phyloP scores from a whole-genome alignment of 176 grass and related monocot genomes.

The Carex cristatella region DNA sequence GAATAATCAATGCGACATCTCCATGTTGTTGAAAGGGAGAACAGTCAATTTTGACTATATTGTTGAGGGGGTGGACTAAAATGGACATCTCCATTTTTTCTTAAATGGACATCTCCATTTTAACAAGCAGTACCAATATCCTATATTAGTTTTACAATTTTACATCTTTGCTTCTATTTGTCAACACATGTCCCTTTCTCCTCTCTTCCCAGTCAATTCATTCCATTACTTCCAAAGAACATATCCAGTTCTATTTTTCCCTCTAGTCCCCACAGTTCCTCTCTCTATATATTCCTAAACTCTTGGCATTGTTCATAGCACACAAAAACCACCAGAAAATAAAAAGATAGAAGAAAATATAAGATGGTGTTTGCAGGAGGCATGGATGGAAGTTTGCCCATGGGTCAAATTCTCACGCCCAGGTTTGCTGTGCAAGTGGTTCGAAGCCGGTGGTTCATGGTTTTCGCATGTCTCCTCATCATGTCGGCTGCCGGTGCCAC shows the following conservation, averaged over 20 bases:
- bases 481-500: conserved; percentile 66
- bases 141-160: neutral
- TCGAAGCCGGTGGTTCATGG: conserved; percentile 72
- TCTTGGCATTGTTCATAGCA: neutral
- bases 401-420: conserved; percentile 24
- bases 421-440: conserved; percentile 49
- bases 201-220: neutral
- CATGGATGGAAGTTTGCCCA: conserved; percentile 8
- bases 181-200: conserved; percentile 9
- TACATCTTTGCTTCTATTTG: neutral
- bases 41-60: neutral
- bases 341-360: neutral
- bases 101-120: neutral
- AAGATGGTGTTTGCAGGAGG: conserved; percentile 52
- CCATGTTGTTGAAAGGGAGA: no score
- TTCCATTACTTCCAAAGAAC: neutral
- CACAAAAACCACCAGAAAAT: neutral
- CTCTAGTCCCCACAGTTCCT: neutral
- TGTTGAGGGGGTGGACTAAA: neutral
- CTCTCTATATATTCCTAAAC: neutral
- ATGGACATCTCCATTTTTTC: neutral
- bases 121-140: neutral
- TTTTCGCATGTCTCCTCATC: conserved; percentile 74
- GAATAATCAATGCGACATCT: neutral
- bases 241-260: neutral